phyloP scores from a whole-genome alignment of 108 stramenopile genomes.

The Nitzschia putrida region DNA sequence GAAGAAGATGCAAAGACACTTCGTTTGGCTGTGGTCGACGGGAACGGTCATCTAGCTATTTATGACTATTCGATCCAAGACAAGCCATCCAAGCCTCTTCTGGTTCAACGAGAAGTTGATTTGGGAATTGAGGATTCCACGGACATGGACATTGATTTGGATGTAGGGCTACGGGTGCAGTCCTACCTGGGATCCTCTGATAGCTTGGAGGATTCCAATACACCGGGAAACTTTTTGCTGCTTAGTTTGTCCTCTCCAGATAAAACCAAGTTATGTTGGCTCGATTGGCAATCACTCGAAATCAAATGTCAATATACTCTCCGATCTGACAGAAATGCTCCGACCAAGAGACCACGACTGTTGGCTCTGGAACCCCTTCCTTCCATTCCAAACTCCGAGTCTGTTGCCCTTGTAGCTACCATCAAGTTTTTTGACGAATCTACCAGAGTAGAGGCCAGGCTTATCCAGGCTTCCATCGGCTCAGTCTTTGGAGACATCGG shows the following conservation, averaged over 20 bases:
- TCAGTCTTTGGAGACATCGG: neutral
- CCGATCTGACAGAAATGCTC: slow-evolving; percentile 3
- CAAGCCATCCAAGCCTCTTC: slow-evolving; percentile 8
- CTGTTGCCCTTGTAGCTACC: slow-evolving; percentile 27
- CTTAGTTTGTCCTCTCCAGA: neutral
- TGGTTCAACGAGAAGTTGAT: slow-evolving; percentile 33
- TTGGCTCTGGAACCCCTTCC: slow-evolving; percentile 28
- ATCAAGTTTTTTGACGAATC: neutral
- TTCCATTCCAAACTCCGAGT: neutral
- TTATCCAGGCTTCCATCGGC: slow-evolving; percentile 10
- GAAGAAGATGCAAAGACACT: slow-evolving; percentile 4
- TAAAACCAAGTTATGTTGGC: slow-evolving; percentile 24
- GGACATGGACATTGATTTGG: slow-evolving; percentile 28
- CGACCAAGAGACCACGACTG: slow-evolving; percentile 5
- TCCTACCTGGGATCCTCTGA: neutral
- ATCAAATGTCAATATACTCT: slow-evolving; percentile 21
- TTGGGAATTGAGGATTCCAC: slow-evolving; percentile 7
- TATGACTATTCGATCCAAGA: slow-evolving; percentile 45
- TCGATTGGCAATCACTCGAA: slow-evolving; percentile 24
- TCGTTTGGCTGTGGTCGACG: slow-evolving; percentile 46
- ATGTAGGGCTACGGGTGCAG: slow-evolving; percentile 18
- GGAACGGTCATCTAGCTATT: slow-evolving; percentile 29
- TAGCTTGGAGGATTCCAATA: neutral
- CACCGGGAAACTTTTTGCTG: neutral
- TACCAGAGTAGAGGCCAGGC: neutral